phyloP scores from a whole-genome alignment of 1,139 yeast genomes.

The Pichia sp. region DNA sequence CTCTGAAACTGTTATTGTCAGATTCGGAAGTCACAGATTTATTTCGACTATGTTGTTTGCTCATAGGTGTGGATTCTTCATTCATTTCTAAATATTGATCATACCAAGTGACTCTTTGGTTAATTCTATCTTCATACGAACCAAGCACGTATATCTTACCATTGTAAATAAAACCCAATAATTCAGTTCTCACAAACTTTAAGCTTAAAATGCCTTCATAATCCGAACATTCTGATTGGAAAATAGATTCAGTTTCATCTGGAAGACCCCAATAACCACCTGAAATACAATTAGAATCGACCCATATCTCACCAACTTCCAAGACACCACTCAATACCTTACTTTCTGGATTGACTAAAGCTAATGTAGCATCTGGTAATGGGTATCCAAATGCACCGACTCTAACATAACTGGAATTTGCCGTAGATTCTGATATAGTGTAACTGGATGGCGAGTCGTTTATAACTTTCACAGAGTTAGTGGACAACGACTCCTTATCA shows the following conservation, averaged over 20 bases:
- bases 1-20: constrained; percentile 1
- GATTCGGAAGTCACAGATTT: constrained; percentile 8
- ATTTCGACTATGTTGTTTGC: not conserved
- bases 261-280: constrained; percentile 85
- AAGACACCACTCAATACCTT: constrained; percentile 61
- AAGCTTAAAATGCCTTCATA: constrained; percentile 65
- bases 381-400: constrained; percentile 96
- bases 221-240: constrained; percentile 79
- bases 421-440: constrained; percentile 40
- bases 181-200: constrained; percentile 87
- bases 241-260: constrained; percentile 68
- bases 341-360: constrained; percentile 93
- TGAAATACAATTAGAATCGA: constrained; percentile 82
- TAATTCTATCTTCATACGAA: constrained; percentile 84
- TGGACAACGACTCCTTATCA: constrained; percentile 76
- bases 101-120: constrained; percentile 70
- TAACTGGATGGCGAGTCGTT: constrained; percentile 55
- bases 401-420: constrained; percentile 50
- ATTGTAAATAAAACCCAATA: constrained; percentile 81
- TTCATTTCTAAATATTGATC: constrained; percentile 41
- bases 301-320: constrained; percentile 98
- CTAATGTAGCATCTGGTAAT: constrained; percentile 88
- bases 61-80: constrained; percentile 9
- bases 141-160: constrained; percentile 91
- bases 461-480: constrained; percentile 72